phyloP scores from a whole-genome alignment of 345 rosid species.

The Arabidopsis suecica region DNA sequence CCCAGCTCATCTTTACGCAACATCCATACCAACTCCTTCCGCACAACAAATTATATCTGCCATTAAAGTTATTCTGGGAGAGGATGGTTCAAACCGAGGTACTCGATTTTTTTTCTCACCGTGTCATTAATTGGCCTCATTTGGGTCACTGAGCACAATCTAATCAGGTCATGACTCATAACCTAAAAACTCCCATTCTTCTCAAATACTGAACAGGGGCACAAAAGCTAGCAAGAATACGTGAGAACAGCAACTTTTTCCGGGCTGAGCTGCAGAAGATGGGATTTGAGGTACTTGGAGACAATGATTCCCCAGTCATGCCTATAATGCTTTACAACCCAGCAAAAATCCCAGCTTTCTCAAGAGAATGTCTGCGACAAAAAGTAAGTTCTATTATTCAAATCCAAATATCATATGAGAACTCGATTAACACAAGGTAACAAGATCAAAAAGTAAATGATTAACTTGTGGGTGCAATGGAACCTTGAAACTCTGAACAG shows the following conservation, averaged over 20 bases:
- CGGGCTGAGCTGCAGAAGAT: conserved; percentile 87
- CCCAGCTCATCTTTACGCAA: conserved; percentile 92
- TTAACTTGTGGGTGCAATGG: background rate
- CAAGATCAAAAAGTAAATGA: background rate
- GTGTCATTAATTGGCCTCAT: background rate
- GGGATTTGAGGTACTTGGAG: conserved; percentile 99
- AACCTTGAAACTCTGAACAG: conserved; percentile 37
- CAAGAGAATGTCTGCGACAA: conserved; percentile 76
- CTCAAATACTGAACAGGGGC: conserved; percentile 58
- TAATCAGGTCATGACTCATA: background rate
- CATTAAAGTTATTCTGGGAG: conserved; percentile 81
- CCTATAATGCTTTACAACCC: conserved; percentile 97
- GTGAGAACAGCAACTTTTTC: conserved; percentile 92
- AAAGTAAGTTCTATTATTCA: conserved; percentile 54
- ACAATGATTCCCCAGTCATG: conserved; percentile 92
- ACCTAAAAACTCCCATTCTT: background rate
- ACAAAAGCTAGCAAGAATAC: conserved; percentile 80
- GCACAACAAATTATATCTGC: conserved; percentile 88
- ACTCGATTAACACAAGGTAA: background rate
- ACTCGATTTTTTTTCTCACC: background rate
- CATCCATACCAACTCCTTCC: conserved; percentile 91
- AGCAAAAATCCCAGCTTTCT: conserved; percentile 91
- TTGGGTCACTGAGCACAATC: background rate
- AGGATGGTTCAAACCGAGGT: conserved; percentile 96
- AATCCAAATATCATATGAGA: background rate